Base-by-base conservation (phyloP, 306 rosid genomes). In the Pterocarpus santalinus region DNA sequence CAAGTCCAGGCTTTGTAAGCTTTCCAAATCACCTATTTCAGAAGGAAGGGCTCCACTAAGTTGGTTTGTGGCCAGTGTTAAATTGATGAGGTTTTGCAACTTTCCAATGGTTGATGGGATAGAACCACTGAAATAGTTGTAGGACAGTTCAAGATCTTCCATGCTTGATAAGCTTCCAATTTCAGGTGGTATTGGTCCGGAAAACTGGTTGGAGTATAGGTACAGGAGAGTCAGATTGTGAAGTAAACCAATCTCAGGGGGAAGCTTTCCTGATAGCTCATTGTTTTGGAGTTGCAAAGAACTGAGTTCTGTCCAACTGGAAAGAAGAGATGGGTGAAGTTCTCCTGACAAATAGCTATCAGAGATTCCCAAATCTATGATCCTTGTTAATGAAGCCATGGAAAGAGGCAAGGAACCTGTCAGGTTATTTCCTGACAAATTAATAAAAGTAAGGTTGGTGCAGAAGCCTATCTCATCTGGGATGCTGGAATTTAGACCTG, bases 371-470 rank as follows among this genome's bases (percentile, higher is more conserved):
- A 80, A 49, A 10, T 63, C 66, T 63, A 14, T 72, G 4, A 80
- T 64, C 46, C 57, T 80, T 15, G 73, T 80, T 63, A 80, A 72
- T 62, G 84, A 80, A 43, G 84, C 67, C 79, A 80, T 62, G 65
- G 83, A 80, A 80, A 71, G 72, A 62, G 83, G 83, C 65, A 80
- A 71, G 22, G 83, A 36, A 51, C 83, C 78, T 62, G 57, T 80
- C 9, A 80, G 22, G 57, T 47, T 80, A 63, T 80, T 80, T 61
- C 56, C 78, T 17, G 83, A 71, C 52, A 80, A 43, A 16, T 61
- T 55, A 51, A 80, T 33, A 62, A 35, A 71, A 22, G 78, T 71
- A 49, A 80, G 83, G 78, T 60, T 72, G 43, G 65, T 72, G 71
- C 83, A 80, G 46, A 38, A 80, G 46, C 83, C 83, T 49, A 80